Conservation (phyloP, 2,329 filamentous ascomycete genomes). For the Penicillium janthinellum region DNA sequence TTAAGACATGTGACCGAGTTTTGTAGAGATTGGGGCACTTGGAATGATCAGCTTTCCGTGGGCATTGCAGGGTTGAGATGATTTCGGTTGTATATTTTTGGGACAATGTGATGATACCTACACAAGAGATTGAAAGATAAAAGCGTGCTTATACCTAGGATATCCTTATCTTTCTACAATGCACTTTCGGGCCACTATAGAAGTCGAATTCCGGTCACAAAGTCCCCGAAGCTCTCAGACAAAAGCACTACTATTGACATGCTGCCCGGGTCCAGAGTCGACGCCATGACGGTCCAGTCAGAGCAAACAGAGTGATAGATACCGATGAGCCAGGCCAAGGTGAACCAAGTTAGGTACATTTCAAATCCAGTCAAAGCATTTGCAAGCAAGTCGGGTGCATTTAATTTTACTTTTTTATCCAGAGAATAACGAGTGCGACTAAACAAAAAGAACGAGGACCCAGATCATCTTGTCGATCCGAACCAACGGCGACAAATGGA, state of each 20-base stretch:
- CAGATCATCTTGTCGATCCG: slow-evolving; percentile 16
- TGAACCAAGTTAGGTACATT: neutral
- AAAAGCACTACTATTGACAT: no score
- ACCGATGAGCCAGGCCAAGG: neutral
- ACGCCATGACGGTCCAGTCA: neutral
- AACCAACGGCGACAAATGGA: slow-evolving; percentile 17
- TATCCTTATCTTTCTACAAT: neutral
- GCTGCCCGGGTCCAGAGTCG: neutral
- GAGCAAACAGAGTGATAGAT: neutral
- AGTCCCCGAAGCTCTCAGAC: no score
- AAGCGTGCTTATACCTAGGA: neutral
- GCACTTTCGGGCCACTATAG: neutral
- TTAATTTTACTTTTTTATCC: slow-evolving; percentile 11
- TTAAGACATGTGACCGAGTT: slow-evolving; percentile 41
- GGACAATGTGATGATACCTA: neutral
- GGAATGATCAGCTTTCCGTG: slow-evolving; percentile 37
- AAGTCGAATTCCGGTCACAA: neutral
- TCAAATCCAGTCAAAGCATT: neutral
- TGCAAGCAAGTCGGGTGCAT: slow-evolving; percentile 11
- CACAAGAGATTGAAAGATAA: neutral
- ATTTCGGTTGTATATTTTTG: neutral
- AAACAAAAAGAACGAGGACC: slow-evolving; percentile 21
- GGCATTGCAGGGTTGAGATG: neutral
- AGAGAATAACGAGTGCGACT: slow-evolving; percentile 16
- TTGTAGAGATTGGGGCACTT: slow-evolving; percentile 45